Evolutionary conservation across 768 basidiomycete species (phyloP).

Genomic region (Lactifluus volemus): DNA sequence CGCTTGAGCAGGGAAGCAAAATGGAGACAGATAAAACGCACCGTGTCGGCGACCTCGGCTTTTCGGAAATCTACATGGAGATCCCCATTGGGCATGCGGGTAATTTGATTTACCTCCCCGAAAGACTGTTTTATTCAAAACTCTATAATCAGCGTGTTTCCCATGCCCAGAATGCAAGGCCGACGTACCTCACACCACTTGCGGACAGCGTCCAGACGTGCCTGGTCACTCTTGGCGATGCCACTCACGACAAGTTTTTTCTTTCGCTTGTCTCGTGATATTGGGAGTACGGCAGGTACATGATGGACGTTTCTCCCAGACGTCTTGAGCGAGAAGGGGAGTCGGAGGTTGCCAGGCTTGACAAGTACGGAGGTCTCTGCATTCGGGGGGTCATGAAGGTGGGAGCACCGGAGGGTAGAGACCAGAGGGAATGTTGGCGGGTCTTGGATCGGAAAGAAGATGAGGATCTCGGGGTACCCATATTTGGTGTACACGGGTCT

Average conservation of each 20-base stretch:
- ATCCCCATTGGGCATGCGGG: slow-evolving; percentile 67
- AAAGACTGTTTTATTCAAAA: slow-evolving; percentile 30
- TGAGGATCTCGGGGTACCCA: slow-evolving; percentile 28
- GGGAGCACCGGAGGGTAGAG: slow-evolving; percentile 32
- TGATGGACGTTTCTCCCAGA: slow-evolving; percentile 16
- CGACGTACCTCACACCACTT: slow-evolving; percentile 66
- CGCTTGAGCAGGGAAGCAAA: slow-evolving; percentile 14
- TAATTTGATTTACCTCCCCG: slow-evolving; percentile 67
- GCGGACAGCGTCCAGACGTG: slow-evolving; percentile 58
- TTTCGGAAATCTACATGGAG: slow-evolving; percentile 68
- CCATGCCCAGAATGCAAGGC: slow-evolving; percentile 10
- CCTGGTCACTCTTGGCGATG: slow-evolving; percentile 48
- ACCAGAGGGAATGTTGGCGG: slow-evolving; percentile 32
- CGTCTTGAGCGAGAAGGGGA: slow-evolving; percentile 27
- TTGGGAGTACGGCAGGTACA: slow-evolving; percentile 21
- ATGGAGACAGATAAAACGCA: slow-evolving; percentile 28
- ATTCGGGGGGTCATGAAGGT: slow-evolving; percentile 32
- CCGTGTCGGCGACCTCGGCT: slow-evolving; percentile 74
- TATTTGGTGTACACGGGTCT: slow-evolving; percentile 22
- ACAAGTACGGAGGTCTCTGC: slow-evolving; percentile 18
- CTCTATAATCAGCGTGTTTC: slow-evolving; percentile 12
- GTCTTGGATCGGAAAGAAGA: slow-evolving; percentile 30
- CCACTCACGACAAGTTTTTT: slow-evolving; percentile 60
- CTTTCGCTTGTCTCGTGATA: slow-evolving; percentile 45
- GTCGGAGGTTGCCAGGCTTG: slow-evolving; percentile 26